These are phyloP conservation scores for Solanum pennellii DNA, from an alignment of 257 asterid genomes.

Conservation along the genomic window DNA sequence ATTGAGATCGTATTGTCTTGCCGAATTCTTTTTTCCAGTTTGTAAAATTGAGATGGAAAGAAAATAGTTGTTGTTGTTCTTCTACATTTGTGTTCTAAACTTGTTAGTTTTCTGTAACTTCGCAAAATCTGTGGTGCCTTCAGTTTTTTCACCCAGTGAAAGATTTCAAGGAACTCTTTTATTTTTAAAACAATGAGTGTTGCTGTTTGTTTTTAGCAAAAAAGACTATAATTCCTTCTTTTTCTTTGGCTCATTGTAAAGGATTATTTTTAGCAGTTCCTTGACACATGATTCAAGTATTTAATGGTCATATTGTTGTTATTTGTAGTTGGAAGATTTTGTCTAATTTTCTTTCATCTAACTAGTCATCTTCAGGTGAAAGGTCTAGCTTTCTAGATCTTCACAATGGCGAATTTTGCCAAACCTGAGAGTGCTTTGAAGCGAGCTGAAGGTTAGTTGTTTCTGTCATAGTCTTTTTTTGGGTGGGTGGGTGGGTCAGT, in stretches of 20 bases:
- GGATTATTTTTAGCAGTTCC: background rate
- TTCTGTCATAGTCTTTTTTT: background rate
- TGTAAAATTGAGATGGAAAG: background rate
- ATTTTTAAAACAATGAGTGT: background rate
- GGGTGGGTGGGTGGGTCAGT: background rate
- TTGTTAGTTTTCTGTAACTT: background rate
- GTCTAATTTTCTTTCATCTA: background rate
- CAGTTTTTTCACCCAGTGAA: background rate
- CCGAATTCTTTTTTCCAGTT: background rate
- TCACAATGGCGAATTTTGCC: slow-evolving; percentile 5
- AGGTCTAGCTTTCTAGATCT: background rate
- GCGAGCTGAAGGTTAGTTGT: slow-evolving; percentile 27
- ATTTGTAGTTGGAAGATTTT: background rate
- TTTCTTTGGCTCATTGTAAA: background rate
- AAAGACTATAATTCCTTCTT: background rate
- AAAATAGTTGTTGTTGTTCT: background rate
- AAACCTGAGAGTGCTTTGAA: slow-evolving; percentile 31
- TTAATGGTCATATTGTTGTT: background rate
- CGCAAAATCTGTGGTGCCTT: background rate
- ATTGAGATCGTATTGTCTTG: background rate
- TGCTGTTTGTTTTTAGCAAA: background rate
- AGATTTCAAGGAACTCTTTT: background rate
- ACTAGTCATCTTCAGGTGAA: background rate
- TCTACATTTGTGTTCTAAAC: background rate
- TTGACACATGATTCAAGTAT: background rate